Evolutionary conservation across 2,329 filamentous ascomycete genomes (phyloP).

Genomic region (Colletotrichum gigasporum): DNA sequence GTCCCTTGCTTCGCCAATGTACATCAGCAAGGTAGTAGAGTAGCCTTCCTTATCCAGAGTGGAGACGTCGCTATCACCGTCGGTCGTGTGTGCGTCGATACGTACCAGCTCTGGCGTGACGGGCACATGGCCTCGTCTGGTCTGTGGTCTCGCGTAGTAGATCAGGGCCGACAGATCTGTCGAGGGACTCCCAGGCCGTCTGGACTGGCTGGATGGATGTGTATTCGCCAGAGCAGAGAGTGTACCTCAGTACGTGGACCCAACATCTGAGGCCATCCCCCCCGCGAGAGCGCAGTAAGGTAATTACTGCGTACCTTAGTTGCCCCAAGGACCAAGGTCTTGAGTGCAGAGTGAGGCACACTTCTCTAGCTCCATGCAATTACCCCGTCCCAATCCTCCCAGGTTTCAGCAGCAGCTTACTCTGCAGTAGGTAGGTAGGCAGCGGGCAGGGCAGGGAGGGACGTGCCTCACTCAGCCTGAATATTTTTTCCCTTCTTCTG

Average conservation of each 20-base stretch:
- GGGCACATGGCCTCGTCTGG: slow-evolving; percentile 28
- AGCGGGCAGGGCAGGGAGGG: slow-evolving; percentile 9
- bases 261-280: background rate
- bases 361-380: slow-evolving; percentile 27
- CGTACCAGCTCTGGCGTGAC: slow-evolving; percentile 13
- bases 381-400: slow-evolving; percentile 18
- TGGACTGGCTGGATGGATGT: no score
- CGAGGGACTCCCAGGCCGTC: slow-evolving; percentile 2
- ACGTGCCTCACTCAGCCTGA: background rate
- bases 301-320: background rate
- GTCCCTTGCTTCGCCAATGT: slow-evolving; percentile 28
- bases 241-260: background rate
- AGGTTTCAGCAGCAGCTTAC: slow-evolving; percentile 29
- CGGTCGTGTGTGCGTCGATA: background rate
- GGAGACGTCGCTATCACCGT: background rate
- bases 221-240: background rate
- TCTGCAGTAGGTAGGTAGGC: slow-evolving; percentile 1
- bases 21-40: no score
- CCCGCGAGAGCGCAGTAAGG: background rate
- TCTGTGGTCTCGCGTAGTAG: slow-evolving; percentile 28
- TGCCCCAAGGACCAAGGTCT: no score
- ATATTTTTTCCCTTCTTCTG: background rate
- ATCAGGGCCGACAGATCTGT: slow-evolving; percentile 26
- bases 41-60: slow-evolving; percentile 17
- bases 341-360: slow-evolving; percentile 17